Conservation (phyloP, 2,329 filamentous ascomycete species). For the Lomentospora prolificans region DNA sequence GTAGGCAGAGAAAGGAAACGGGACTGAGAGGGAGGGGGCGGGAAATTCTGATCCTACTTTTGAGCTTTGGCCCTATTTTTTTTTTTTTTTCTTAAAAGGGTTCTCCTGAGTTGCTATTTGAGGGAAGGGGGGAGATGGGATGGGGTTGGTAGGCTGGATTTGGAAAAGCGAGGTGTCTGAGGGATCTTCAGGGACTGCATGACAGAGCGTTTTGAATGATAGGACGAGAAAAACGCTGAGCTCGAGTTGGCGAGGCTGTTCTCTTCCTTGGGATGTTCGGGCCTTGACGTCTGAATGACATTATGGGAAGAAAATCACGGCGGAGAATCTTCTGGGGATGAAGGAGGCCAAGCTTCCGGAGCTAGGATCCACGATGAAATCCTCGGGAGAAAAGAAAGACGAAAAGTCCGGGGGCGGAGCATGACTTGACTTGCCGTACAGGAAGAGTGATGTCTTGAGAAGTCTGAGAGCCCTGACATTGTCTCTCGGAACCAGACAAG, state of each 20-base stretch:
- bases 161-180: background rate
- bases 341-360: too few species aligned
- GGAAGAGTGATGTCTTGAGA: too few species aligned
- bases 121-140: background rate
- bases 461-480: background rate
- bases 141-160: background rate
- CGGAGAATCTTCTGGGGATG: too few species aligned
- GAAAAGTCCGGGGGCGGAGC: too few species aligned
- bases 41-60: too few species aligned
- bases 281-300: background rate
- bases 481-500: background rate
- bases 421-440: too few species aligned
- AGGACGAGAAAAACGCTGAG: background rate
- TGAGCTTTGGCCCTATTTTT: background rate
- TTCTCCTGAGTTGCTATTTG: too few species aligned
- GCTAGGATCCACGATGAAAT: too few species aligned
- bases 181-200: background rate
- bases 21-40: too few species aligned
- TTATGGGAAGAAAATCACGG: background rate
- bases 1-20: background rate
- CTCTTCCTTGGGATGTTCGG: background rate
- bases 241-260: background rate
- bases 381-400: too few species aligned
- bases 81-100: background rate
- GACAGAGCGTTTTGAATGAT: background rate